These are phyloP conservation scores for Astrephomene gubernaculifera DNA, from an alignment of 139 green algal genomes.

Conservation along the genomic window DNA sequence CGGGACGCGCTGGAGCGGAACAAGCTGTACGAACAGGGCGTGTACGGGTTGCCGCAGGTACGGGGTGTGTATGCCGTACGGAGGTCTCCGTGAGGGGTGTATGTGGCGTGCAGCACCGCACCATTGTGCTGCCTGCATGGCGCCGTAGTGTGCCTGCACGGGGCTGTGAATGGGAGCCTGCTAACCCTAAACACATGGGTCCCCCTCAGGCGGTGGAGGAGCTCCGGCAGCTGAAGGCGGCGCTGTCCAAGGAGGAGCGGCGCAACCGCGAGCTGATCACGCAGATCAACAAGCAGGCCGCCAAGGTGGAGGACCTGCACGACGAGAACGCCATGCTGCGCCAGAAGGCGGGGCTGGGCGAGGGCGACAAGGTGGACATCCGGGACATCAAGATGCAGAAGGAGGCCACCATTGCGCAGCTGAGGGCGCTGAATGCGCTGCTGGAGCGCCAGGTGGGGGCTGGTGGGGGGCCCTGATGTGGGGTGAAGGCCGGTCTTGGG, in stretches of 20 bases:
- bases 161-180: no score
- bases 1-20: conserved; percentile 54
- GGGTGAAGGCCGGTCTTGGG: no score
- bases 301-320: conserved; percentile 65
- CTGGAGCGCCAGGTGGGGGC: conserved; percentile 70
- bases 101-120: no score
- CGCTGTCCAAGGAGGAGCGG: conserved; percentile 55
- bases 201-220: conserved; percentile 66
- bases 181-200: background rate
- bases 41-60: conserved; percentile 76
- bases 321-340: conserved; percentile 77
- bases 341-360: conserved; percentile 52
- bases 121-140: no score
- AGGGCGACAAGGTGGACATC: conserved; percentile 59
- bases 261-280: conserved; percentile 53
- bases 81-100: no score
- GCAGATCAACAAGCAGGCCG: conserved; percentile 46
- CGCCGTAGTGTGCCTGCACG: no score
- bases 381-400: conserved; percentile 69
- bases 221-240: conserved; percentile 70
- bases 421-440: conserved; percentile 68
- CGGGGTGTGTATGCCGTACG: no score
- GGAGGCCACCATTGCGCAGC: conserved; percentile 70
- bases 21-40: conserved; percentile 70
- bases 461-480: background rate